phyloP scores from a whole-genome alignment of 2,329 filamentous ascomycete genomes.

The Keithomyces neogunnii region DNA sequence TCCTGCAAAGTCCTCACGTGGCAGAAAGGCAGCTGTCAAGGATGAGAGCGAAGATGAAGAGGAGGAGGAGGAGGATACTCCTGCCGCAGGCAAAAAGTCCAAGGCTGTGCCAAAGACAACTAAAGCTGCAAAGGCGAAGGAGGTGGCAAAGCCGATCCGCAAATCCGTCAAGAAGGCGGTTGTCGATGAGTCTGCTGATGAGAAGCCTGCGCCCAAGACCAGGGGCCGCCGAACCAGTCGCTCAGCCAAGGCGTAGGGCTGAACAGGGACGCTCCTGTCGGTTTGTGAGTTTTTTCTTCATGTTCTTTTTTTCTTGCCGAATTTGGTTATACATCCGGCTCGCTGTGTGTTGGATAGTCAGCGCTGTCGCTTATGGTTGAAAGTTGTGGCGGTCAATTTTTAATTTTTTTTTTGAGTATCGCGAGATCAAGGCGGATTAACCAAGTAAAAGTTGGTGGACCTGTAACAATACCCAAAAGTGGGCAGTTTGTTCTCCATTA shows the following conservation, averaged over 20 bases:
- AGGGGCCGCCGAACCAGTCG: constrained; percentile 12
- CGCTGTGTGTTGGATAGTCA: too few relatives aligned
- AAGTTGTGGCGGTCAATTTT: too few relatives aligned
- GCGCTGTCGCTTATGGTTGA: too few relatives aligned
- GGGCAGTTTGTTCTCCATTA: neutral
- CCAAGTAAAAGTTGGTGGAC: neutral
- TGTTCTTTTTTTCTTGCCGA: neutral
- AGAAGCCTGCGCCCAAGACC: constrained; percentile 20
- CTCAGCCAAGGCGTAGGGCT: constrained; percentile 14
- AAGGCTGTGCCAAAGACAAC: constrained; percentile 5
- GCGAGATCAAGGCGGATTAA: too few relatives aligned
- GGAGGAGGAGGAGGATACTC: neutral
- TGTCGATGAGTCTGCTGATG: constrained; percentile 3
- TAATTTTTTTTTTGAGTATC: too few relatives aligned
- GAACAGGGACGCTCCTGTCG: neutral
- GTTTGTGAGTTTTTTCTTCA: neutral
- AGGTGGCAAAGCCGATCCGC: constrained; percentile 1
- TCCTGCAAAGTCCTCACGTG: neutral
- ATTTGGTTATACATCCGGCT: neutral
- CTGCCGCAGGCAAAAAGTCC: constrained; percentile 4
- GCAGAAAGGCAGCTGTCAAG: neutral
- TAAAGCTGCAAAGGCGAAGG: constrained; percentile 4
- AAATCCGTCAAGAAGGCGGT: constrained; percentile 4
- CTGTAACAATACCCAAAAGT: neutral
- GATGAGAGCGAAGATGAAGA: constrained; percentile 7